These are phyloP conservation scores for Chlamydomonas incerta DNA, from an alignment of 139 green algal species.

Conservation along the genomic window DNA sequence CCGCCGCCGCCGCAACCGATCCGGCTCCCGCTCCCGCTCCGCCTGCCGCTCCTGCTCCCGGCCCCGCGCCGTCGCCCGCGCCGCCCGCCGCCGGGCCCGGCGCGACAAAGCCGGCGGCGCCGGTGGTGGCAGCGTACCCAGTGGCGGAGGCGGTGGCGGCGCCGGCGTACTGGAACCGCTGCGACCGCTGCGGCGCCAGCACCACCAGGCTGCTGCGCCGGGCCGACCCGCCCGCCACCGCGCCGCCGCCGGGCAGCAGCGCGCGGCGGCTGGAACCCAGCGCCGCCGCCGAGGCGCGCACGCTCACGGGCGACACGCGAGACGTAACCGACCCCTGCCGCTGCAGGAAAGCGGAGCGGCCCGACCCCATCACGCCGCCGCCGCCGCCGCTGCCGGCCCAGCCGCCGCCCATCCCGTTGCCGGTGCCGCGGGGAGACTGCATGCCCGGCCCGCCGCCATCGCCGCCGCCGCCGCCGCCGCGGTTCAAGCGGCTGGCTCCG, in stretches of 20 bases:
- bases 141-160: no score
- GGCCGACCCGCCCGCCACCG: no score
- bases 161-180: no score
- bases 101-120: no score
- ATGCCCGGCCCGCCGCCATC: no score
- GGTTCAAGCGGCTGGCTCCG: not conserved
- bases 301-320: not conserved
- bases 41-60: no score
- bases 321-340: constrained; percentile 1
- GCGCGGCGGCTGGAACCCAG: not conserved
- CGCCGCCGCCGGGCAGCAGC: not conserved
- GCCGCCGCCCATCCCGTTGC: not conserved
- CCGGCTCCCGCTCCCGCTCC: no score
- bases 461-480: not conserved
- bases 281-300: not conserved
- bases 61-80: no score
- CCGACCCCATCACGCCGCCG: not conserved
- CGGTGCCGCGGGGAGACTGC: no score
- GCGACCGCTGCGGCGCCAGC: not conserved
- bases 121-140: no score
- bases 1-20: no score
- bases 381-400: not conserved
- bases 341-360: not conserved
- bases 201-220: constrained; percentile 9
- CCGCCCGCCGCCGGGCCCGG: no score